These are phyloP conservation scores for Trifolium dubium DNA, from an alignment of 306 rosid genomes.

Conservation along the genomic window DNA sequence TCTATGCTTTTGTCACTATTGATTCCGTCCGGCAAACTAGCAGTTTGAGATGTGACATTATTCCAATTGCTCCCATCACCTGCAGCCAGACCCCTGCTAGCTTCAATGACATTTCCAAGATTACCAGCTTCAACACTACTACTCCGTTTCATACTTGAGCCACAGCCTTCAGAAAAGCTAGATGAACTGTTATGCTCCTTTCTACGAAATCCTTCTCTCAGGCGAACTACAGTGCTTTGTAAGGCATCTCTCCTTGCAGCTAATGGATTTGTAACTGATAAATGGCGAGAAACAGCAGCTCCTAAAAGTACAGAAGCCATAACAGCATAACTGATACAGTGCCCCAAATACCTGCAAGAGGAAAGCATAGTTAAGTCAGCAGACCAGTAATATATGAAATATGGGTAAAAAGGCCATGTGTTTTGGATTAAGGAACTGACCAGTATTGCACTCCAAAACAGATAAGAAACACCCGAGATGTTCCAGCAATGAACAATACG, in stretches of 20 bases:
- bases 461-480: constrained; percentile 94
- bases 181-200: constrained; percentile 97
- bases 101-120: constrained; percentile 74
- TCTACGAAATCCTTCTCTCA: constrained; percentile 95
- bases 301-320: constrained; percentile 93
- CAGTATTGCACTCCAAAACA: constrained; percentile 99
- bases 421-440: constrained; percentile 55
- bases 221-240: constrained; percentile 94
- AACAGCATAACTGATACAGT: constrained; percentile 96
- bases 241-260: constrained; percentile 99
- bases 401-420: constrained; percentile 1
- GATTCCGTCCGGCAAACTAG: constrained; percentile 83
- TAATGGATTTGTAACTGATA: constrained; percentile 82
- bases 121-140: constrained; percentile 94
- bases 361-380: constrained; percentile 35
- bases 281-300: constrained; percentile 96
- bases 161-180: constrained; percentile 97
- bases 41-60: constrained; percentile 64
- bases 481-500: constrained; percentile 92
- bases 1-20: constrained; percentile 95
- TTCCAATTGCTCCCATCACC: constrained; percentile 86
- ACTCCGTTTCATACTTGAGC: constrained; percentile 98
- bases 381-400: constrained; percentile 40
- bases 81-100: constrained; percentile 62
- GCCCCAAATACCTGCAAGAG: constrained; percentile 87